phyloP scores from a whole-genome alignment of 2,329 filamentous ascomycete species.

The Pseudogymnoascus sp. region DNA sequence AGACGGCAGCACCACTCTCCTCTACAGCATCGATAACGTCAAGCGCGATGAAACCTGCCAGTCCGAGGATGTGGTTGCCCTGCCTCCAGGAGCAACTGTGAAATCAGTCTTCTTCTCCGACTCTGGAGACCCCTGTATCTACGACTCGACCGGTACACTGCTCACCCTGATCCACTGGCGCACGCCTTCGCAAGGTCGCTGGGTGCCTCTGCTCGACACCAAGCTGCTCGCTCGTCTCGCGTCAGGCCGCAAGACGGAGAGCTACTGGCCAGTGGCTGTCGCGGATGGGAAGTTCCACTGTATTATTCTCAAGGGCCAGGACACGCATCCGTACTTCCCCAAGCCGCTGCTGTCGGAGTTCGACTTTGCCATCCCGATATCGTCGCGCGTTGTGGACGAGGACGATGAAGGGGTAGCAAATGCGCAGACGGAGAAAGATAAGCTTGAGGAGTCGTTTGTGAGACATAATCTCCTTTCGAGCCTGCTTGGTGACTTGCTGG shows the following conservation, averaged over 20 bases:
- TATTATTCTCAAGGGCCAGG: conserved; percentile 94
- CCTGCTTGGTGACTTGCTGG: conserved; percentile 67
- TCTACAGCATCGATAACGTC: conserved; percentile 91
- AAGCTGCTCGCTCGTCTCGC: conserved; percentile 73
- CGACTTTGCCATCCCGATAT: conserved; percentile 77
- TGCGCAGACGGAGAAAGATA: conserved; percentile 42
- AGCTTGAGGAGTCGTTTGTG: conserved; percentile 74
- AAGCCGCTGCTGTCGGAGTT: conserved; percentile 87
- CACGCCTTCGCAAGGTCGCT: conserved; percentile 71
- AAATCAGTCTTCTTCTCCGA: conserved; percentile 88
- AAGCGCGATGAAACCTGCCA: conserved; percentile 92
- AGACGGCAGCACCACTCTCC: conserved; percentile 67
- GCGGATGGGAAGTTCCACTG: conserved; percentile 91
- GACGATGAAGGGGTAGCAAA: conserved; percentile 31
- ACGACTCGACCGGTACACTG: conserved; percentile 84
- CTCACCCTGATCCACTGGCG: conserved; percentile 89
- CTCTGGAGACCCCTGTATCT: conserved; percentile 90
- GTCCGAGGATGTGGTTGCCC: conserved; percentile 82
- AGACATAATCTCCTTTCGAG: conserved; percentile 63
- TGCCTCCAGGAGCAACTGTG: conserved; percentile 65
- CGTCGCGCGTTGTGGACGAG: conserved; percentile 37
- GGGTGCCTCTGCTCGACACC: conserved; percentile 90
- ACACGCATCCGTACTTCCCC: conserved; percentile 88
- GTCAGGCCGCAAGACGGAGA: conserved; percentile 76
- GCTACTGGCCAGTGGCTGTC: conserved; percentile 92